phyloP scores from a whole-genome alignment of 768 basidiomycete species.

The Kwoniella botswanensis region DNA sequence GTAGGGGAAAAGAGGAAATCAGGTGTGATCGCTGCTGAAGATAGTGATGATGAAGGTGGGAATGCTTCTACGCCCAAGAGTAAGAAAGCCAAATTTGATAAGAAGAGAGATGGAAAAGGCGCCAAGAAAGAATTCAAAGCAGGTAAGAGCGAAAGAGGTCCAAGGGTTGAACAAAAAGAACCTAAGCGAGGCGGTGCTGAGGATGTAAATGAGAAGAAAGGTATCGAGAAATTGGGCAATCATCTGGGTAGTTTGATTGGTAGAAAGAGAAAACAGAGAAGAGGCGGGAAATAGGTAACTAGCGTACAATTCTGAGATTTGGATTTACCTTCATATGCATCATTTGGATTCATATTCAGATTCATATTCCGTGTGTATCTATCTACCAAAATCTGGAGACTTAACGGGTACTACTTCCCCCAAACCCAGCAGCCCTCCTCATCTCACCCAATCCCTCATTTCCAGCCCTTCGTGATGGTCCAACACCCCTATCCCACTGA shows the following conservation, averaged over 20 bases:
- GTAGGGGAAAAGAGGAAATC: constrained; percentile 33
- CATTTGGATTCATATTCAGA: not conserved
- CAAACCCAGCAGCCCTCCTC: constrained; percentile 78
- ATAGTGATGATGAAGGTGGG: constrained; percentile 45
- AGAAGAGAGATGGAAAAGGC: constrained; percentile 19
- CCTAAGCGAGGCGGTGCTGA: constrained; percentile 1
- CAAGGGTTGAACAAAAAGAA: constrained; percentile 7
- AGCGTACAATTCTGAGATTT: not conserved
- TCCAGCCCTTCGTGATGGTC: constrained; percentile 63
- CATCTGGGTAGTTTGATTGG: constrained; percentile 75
- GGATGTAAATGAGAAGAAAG: constrained; percentile 40
- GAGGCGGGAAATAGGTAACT: constrained; percentile 31
- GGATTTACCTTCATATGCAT: not conserved
- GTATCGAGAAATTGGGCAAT: constrained; percentile 56
- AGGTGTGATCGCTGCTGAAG: constrained; percentile 32
- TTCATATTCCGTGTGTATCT: not conserved
- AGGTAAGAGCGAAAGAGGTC: constrained; percentile 24
- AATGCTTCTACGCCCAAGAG: constrained; percentile 29
- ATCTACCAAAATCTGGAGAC: too few species aligned
- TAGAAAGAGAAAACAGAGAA: constrained; percentile 75
- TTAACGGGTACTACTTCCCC: constrained; percentile 74
- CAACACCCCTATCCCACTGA: constrained; percentile 40
- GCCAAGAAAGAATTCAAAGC: constrained; percentile 16
- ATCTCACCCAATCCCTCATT: constrained; percentile 59
- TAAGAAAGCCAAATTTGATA: constrained; percentile 35